These are phyloP conservation scores for Macadamia tetraphylla DNA, from an alignment of 164 flowering plant genomes.

Conservation along the genomic window DNA sequence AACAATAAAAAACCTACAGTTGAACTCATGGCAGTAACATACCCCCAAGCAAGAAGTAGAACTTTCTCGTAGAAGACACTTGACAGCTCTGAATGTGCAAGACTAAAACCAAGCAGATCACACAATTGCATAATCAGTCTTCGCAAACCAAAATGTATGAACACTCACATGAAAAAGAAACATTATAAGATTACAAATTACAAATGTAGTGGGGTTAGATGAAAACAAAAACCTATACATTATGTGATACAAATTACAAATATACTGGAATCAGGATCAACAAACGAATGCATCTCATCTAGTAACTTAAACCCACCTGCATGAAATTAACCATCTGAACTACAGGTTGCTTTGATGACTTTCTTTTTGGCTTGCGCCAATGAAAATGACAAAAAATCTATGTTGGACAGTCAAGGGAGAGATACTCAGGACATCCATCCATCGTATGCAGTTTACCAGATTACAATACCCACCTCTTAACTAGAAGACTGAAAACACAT, in stretches of 20 bases:
- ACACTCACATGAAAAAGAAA: neutral
- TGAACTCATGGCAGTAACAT: conserved; percentile 22
- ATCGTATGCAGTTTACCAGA: too few relatives aligned
- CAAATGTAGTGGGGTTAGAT: too few relatives aligned
- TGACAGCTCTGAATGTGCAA: conserved; percentile 94
- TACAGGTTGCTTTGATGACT: too few relatives aligned
- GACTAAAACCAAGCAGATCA: conserved; percentile 41
- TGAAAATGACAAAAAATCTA: too few relatives aligned
- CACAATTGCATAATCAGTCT: neutral
- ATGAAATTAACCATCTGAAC: too few relatives aligned
- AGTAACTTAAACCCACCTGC: neutral
- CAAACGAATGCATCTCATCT: neutral
- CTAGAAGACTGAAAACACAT: too few relatives aligned
- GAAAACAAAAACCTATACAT: too few relatives aligned
- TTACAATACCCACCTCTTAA: too few relatives aligned
- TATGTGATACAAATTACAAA: too few relatives aligned
- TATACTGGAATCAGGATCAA: neutral
- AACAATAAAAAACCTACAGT: neutral
- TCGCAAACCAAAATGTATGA: neutral
- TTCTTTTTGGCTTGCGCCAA: too few relatives aligned
- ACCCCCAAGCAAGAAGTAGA: conserved; percentile 91
- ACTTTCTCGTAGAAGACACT: conserved; percentile 93
- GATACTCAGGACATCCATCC: too few relatives aligned
- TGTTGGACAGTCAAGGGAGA: too few relatives aligned
- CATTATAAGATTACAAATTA: neutral